Evolutionary conservation across 2,329 filamentous ascomycete genomes (phyloP), one percentile per base, ranked within the genome.

Genomic region (Lachnellula occidentalis): DNA sequence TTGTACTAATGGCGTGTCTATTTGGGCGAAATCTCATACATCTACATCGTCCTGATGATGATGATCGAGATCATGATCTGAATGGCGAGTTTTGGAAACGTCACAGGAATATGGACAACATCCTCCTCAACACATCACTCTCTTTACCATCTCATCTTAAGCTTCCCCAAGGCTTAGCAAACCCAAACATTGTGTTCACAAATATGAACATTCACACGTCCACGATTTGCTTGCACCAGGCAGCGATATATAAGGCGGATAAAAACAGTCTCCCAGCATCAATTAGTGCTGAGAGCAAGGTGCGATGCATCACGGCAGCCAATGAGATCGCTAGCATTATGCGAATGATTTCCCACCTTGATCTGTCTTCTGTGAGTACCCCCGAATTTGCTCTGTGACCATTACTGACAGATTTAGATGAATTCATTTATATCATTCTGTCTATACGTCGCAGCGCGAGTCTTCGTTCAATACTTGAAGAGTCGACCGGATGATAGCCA

Each of bases 181-280:
- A 92, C 65, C 81, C 91, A 3, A 97, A 96, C 60, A 84, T 92
- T 51, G 84, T 97, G 4, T 97, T 96, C 69, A 84, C 88, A 54
- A 97, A 97, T 66, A 96, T 99, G 90, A 91, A 89, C 67, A 90
- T 99, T 34, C 92, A 97, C 69, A 96, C 94, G 0, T 95, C 92
- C 1, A 91, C 90, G 1, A 97, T 99, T 51, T 97, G 92, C 70
- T 76, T 99, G n/a, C 94, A 99, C 67, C 94, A 99, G 73, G 94
- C 92, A 2, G 94, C 94, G 24, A 97, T 99, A 19, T 96, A 92
- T 78, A 97, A 96, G 69, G 91, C 92, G 0, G 92, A 97, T 65
- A 94, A 91, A 72, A 87, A 96, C 70, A 82, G 84, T 51, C 75
- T 96, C 57, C 85, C 90, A 0, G 75, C 80, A 1, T 85, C 87